Evolutionary conservation across 768 basidiomycete genomes (phyloP).

Genomic region (Pleurotus cornucopiae): DNA sequence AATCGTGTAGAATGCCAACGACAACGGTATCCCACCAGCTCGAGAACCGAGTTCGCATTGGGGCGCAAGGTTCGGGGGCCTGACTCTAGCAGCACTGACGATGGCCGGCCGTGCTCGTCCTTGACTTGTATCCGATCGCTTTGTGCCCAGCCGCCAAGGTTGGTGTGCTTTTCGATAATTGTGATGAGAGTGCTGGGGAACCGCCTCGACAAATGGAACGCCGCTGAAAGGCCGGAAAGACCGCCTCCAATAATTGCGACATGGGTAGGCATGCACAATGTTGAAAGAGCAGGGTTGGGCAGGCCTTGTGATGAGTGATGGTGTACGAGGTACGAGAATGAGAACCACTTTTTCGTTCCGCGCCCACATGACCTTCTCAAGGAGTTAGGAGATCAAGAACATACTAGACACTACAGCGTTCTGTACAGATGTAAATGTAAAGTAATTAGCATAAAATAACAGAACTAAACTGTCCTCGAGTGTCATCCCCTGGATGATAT

Average conservation of each 20-base stretch:
- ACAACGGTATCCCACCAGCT: constrained; percentile 54
- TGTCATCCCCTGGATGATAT: too few species aligned
- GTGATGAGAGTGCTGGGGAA: constrained; percentile 59
- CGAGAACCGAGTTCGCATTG: constrained; percentile 65
- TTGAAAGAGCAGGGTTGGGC: too few species aligned
- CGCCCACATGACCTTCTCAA: too few species aligned
- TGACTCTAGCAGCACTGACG: constrained; percentile 66
- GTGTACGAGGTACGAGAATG: too few species aligned
- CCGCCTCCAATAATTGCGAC: constrained; percentile 80
- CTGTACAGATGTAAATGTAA: too few species aligned
- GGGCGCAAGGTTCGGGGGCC: constrained; percentile 89
- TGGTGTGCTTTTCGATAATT: constrained; percentile 59
- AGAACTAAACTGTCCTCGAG: too few species aligned
- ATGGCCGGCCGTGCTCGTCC: constrained; percentile 14
- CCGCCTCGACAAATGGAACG: constrained; percentile 68
- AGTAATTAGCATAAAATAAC: too few species aligned
- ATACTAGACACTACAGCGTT: too few species aligned
- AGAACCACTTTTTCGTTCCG: background rate
- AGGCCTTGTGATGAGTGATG: too few species aligned
- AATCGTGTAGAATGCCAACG: background rate
- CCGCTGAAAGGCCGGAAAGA: constrained; percentile 75
- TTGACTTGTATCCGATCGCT: constrained; percentile 49
- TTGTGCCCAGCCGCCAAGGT: constrained; percentile 85
- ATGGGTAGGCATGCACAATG: constrained; percentile 19
- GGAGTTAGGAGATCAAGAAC: too few species aligned